These are phyloP conservation scores for Hydrangea macrophylla DNA, from an alignment of 148 eudicot species.

Conservation along the genomic window DNA sequence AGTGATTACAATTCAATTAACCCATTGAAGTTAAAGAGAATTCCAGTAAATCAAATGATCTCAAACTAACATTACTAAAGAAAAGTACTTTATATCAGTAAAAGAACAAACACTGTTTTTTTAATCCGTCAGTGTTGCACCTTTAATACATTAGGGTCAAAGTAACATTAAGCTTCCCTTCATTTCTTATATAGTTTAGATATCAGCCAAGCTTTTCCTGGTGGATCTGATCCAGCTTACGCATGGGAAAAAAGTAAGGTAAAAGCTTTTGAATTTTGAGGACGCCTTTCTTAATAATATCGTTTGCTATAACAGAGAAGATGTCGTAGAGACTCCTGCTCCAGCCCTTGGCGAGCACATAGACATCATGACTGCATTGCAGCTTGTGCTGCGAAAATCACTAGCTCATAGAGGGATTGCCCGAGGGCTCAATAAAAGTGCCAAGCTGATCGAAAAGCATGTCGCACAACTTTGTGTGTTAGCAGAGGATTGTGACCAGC, in stretches of 20 bases:
- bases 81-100: no score
- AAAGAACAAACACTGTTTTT: no score
- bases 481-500: constrained; percentile 48
- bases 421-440: constrained; percentile 45
- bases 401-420: constrained; percentile 31
- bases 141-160: no score
- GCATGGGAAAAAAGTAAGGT: not conserved
- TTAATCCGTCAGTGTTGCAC: not conserved
- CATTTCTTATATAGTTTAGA: not conserved
- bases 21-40: no score
- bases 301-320: constrained; percentile 14
- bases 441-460: constrained; percentile 42
- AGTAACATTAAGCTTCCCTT: not conserved
- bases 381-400: constrained; percentile 40
- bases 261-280: not conserved
- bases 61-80: no score
- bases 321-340: constrained; percentile 19
- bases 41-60: no score
- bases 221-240: no score
- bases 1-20: no score
- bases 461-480: constrained; percentile 43
- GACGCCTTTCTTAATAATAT: not conserved
- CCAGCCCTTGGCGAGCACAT: constrained; percentile 39
- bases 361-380: constrained; percentile 38
- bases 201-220: not conserved